Conservation (phyloP, 1,139 yeast genomes). For the Pichia kudriavzevii region DNA sequence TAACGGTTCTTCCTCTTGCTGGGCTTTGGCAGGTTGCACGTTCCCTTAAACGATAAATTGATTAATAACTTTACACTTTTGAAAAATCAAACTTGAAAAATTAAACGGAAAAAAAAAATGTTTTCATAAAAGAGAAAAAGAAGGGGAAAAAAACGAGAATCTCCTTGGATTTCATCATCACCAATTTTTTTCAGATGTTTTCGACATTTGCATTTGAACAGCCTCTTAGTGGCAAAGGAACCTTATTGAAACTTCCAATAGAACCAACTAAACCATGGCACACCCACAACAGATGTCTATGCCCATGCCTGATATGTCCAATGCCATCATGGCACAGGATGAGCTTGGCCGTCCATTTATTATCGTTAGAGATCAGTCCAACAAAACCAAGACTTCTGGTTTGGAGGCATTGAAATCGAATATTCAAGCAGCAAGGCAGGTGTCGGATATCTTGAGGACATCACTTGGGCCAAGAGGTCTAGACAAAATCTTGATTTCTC, state of each 20-base stretch:
- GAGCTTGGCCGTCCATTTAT: constrained; percentile 99
- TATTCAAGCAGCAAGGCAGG: constrained; percentile 92
- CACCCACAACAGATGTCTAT: constrained; percentile 34
- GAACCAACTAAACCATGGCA: constrained; percentile 14
- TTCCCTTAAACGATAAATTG: too few species aligned
- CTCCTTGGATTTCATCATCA: too few species aligned
- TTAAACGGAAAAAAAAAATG: constrained; percentile 1
- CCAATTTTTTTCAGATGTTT: too few species aligned
- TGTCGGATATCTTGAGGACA: constrained; percentile 84
- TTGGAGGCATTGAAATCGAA: constrained; percentile 93
- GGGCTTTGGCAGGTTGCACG: background rate
- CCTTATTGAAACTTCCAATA: too few species aligned
- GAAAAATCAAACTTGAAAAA: background rate
- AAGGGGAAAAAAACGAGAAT: background rate
- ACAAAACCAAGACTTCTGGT: constrained; percentile 87
- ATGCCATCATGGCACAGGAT: constrained; percentile 97
- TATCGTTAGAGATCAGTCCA: constrained; percentile 94
- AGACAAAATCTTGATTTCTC: constrained; percentile 85
- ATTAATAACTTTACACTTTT: background rate
- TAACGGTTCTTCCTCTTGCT: background rate
- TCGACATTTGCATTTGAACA: too few species aligned
- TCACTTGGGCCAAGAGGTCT: constrained; percentile 97
- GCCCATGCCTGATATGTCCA: constrained; percentile 91
- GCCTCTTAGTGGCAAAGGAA: too few species aligned
- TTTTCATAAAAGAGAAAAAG: constrained; percentile 1